Base-by-base conservation (phyloP, 1,284 basidiomycete genomes). In the Singerocomus inundabilis region DNA sequence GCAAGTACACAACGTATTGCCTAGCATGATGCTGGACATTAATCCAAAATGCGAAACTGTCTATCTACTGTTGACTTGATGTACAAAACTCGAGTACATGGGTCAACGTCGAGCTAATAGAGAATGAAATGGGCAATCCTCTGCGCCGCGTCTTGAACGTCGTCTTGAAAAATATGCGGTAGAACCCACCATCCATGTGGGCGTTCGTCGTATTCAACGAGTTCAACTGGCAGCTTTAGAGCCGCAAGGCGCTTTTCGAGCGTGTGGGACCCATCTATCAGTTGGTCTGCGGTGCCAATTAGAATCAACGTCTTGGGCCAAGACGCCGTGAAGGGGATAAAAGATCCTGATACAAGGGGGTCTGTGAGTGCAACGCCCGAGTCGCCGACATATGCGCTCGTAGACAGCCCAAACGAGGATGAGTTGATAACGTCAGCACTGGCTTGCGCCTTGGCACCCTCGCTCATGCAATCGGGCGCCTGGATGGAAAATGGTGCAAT, bases 261-360 rank as follows among this genome's bases (percentile, higher is more conserved):
- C n/a, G 44, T 46, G n/a, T 46, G 44, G 12, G 53, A 45, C 4
- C 9, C 37, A 5, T 57, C 53, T 3, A 63, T 44, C 29, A 61
- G 7, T 12, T 12, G 6, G 49, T 68, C 62, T 5, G 32, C 48
- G 11, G 45, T 33, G 15, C 66, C 62, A 5, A 64, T 44, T 6
- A 64, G n/a, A 33, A 65, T 51, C 25, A 67, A 36, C 11, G 58
- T 67, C 53, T 40, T 57, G 8, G 58, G 66, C 62, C 62, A 64
- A 33, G 48, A 30, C 4, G 26, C 15, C 3, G 40, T 24, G 28
- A 64, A 59, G 10, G 57, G 40, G 11, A 68, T 21, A 13, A 49
- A 48, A 2, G 48, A 1, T 3, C 60, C 50, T 4, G 64, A 57
- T 4, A 61, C 33, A 21, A 67, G 53, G 5, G 60, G 64, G 24